These are phyloP conservation scores for Pyrenula aspistea DNA, from an alignment of 495 filamentous ascomycete species.

Conservation along the genomic window DNA sequence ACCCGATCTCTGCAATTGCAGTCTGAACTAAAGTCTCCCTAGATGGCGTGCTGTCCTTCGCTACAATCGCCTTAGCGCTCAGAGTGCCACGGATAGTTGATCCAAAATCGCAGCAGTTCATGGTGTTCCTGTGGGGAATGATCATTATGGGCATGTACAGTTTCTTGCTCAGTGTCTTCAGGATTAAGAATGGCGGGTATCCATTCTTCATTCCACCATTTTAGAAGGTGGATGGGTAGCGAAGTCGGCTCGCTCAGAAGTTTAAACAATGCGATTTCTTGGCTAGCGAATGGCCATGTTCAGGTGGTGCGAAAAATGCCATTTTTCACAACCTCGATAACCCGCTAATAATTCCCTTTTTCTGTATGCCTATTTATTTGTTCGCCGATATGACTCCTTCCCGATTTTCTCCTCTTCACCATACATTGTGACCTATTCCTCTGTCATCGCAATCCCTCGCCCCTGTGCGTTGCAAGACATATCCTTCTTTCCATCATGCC, in stretches of 20 bases:
- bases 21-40: slow-evolving; percentile 5
- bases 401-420: no score
- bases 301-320: neutral
- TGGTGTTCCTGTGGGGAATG: slow-evolving; percentile 69
- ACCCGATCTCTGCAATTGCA: neutral
- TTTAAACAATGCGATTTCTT: neutral
- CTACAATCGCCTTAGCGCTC: slow-evolving; percentile 75
- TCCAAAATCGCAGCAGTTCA: slow-evolving; percentile 63
- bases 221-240: slow-evolving; percentile 17
- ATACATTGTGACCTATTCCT: no score
- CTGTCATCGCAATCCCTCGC: no score
- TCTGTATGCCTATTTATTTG: neutral
- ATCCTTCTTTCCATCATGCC: no score
- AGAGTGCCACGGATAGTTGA: slow-evolving; percentile 84
- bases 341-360: neutral
- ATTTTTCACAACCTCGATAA: neutral
- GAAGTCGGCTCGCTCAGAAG: neutral
- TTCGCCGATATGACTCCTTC: neutral
- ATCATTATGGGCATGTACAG: slow-evolving; percentile 79
- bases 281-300: neutral
- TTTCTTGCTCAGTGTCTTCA: slow-evolving; percentile 86
- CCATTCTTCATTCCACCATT: slow-evolving; percentile 91
- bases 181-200: slow-evolving; percentile 89
- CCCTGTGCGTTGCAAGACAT: no score
- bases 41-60: slow-evolving; percentile 92